A percentile compares a stretch with the other conserved stretches of the same genome.
phyloP scores from a whole-genome alignment of 495 filamentous ascomycete species.

The Xylaria sp. region DNA sequence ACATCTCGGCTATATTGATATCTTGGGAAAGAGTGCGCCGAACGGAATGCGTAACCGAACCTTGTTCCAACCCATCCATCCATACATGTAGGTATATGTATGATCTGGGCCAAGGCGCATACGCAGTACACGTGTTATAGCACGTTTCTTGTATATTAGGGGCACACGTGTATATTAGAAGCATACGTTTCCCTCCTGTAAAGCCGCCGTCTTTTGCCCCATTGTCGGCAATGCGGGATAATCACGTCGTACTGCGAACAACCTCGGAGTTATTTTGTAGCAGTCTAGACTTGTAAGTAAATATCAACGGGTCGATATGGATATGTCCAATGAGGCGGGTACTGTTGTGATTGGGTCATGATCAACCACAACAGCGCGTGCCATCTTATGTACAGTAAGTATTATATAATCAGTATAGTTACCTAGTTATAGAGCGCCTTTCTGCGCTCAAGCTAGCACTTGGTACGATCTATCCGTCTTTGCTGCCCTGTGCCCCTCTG shows the following conservation, averaged over 20 bases:
- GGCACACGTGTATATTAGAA: neutral
- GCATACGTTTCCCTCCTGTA: neutral
- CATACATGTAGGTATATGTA: too few relatives aligned
- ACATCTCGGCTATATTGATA: neutral
- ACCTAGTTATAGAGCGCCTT: neutral
- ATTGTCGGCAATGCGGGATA: neutral
- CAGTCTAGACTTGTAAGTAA: neutral
- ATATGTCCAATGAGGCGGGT: neutral
- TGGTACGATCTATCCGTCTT: neutral
- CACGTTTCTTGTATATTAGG: slow-evolving; percentile 10
- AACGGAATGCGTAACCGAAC: slow-evolving; percentile 17
- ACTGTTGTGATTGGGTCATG: neutral
- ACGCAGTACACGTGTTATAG: neutral
- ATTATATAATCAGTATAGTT: too few relatives aligned
- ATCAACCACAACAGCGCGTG: neutral
- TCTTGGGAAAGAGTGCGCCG: neutral
- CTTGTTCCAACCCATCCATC: slow-evolving; percentile 12
- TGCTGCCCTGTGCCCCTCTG: slow-evolving; percentile 5
- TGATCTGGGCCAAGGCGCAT: neutral
- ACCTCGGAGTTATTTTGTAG: neutral
- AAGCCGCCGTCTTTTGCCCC: neutral
- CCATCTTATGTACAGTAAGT: too few relatives aligned
- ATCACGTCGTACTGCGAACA: neutral
- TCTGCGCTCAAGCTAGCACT: neutral
- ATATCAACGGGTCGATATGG: neutral